Evolutionary conservation across 1,139 yeast species (phyloP).

Genomic region (Citeromyces hawaiiensis): DNA sequence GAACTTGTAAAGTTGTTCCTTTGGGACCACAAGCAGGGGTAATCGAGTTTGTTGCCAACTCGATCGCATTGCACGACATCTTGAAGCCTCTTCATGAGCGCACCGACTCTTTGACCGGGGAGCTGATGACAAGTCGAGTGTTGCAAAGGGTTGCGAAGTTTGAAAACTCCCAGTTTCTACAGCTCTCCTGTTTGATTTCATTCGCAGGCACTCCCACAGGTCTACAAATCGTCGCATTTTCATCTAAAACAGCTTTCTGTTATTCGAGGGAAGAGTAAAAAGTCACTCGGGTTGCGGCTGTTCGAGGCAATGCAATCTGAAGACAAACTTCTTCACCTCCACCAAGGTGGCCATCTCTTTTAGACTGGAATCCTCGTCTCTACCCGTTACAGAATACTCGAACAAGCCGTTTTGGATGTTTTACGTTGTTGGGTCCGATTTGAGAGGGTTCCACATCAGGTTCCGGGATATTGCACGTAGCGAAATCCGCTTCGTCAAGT

Average conservation of each 20-base stretch:
- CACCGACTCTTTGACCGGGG: constrained; percentile 30
- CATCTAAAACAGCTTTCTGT: too few species aligned
- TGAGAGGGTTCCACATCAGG: constrained; percentile 94
- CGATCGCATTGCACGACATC: constrained; percentile 59
- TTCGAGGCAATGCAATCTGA: too few species aligned
- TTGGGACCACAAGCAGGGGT: constrained; percentile 81
- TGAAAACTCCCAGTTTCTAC: too few species aligned
- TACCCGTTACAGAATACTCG: constrained; percentile 80
- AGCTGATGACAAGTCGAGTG: too few species aligned
- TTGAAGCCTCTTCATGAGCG: constrained; percentile 42
- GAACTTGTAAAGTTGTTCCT: constrained; percentile 88
- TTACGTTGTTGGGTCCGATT: constrained; percentile 90
- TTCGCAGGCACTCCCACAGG: too few species aligned
- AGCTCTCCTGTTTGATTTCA: too few species aligned
- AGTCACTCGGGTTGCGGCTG: too few species aligned
- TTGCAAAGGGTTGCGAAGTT: too few species aligned
- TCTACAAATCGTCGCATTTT: too few species aligned
- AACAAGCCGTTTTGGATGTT: constrained; percentile 92
- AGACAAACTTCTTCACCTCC: constrained; percentile 89
- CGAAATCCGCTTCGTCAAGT: constrained; percentile 91
- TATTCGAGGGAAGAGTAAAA: too few species aligned
- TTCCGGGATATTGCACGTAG: constrained; percentile 97
- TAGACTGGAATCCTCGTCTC: constrained; percentile 75
- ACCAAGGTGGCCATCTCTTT: constrained; percentile 93
- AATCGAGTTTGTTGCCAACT: constrained; percentile 78